Evolutionary conservation across 2,329 filamentous ascomycete genomes (phyloP), one percentile per base, ranked within the genome.

Genomic region (Alternaria triticimaculans): DNA sequence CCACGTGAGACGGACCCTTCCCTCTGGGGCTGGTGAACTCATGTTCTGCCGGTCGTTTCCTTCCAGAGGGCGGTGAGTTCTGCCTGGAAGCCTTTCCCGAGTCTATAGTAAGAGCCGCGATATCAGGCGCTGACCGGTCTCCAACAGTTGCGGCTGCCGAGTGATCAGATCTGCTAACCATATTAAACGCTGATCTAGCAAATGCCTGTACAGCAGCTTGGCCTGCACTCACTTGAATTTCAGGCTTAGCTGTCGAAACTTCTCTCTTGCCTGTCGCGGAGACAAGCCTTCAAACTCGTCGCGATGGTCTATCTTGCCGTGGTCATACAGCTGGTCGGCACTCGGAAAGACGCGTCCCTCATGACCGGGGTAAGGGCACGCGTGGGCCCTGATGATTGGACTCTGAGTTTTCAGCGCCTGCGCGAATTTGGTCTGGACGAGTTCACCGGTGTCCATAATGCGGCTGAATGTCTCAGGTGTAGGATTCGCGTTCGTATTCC

Each of bases 291-390:
- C 49, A n/a, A 80, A 41, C 6, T 70, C 61, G 2, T 66, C 49
- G 8, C 59, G 49, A 65, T 80, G 78, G 9, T 79, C 73, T 3
- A 62, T 46, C n/a, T 58, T 71, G 9, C 66, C 72, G 59, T 80
- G 78, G 28, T 62, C 55, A 30, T 65, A 65, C 1, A 80, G 62
- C 28, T 76, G 72, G 12, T 74, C 68, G 1, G 72, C 18, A 30
- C 10, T 68, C 10, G 75, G 74, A 60, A 80, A 80, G 0, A 76
- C 72, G 1, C 72, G 66, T 2, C 72, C 72, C 9, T 70, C 58
- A 23, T 76, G 72, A 6, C 57, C 60, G 25, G 72, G 72, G 49
- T 73, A 79, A 2, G 78, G 78, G 63, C 78, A 80, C 1, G 68
- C 55, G 6, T 78, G 54, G 21, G 67, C 56, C 18, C 70, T 67